Percentiles rank a stretch among this genome's conserved stretches.
phyloP scores from a whole-genome alignment of 345 rosid genomes.

The Eucalyptus fibrosa region DNA sequence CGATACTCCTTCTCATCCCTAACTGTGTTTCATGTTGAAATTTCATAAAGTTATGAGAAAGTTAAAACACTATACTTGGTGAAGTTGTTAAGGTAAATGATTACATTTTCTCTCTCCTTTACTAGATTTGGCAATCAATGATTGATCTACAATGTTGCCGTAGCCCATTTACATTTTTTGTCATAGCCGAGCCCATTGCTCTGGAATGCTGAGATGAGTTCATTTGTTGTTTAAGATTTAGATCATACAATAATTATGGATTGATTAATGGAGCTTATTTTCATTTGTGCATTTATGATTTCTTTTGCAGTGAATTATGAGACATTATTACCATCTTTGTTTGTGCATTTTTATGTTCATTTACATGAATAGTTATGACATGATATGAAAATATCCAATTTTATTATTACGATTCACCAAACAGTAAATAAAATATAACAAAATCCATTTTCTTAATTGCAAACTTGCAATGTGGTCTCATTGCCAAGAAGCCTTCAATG shows the following conservation, averaged over 20 bases:
- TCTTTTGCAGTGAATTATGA: background rate
- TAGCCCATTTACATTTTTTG: background rate
- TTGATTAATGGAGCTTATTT: background rate
- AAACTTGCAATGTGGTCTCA: background rate
- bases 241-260: background rate
- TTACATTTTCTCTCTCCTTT: background rate
- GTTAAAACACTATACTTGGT: background rate
- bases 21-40: background rate
- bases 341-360: background rate
- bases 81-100: background rate
- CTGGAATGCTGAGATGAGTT: background rate
- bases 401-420: background rate
- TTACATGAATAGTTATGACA: background rate
- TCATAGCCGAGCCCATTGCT: background rate
- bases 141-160: background rate
- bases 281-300: background rate
- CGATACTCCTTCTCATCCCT: background rate
- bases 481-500: background rate
- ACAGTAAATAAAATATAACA: background rate
- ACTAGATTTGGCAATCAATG: background rate
- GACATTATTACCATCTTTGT: rapidly evolving
- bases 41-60: rapidly evolving
- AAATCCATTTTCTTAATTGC: background rate
- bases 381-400: background rate
- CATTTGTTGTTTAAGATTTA: background rate